Base-by-base conservation (phyloP, 2,329 filamentous ascomycete species). In the Chalaropsis ovoidea region DNA sequence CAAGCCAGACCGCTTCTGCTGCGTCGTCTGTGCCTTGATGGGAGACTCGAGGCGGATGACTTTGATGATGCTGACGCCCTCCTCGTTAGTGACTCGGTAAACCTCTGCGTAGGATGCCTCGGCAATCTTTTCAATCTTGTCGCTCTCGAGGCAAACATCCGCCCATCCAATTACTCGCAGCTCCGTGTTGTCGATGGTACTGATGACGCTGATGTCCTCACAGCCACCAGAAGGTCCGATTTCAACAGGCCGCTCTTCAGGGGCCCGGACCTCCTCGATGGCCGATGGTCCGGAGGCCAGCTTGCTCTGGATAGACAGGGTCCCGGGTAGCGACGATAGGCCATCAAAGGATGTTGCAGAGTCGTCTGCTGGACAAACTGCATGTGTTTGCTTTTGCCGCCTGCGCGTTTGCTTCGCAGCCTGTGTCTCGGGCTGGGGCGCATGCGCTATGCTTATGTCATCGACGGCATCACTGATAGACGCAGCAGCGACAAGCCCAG, bases 91-190 rank as follows among this genome's bases (percentile, higher is more conserved):
- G 69, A 86, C 78, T 10, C 83, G 82, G 70, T 86, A 87, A 10
- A 87, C 83, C 71, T 87, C 84, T 5, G 84, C 83, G 69, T 82
- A 87, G 1, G 84, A 86, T 4, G 84, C 84, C 71, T 87, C 84
- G 10, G 84, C 84, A 62, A 87, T 86, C 73, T 87, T 87, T 54
- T 78, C 77, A 61, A 86, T 82, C 43, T 73, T 73, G 70, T 82
- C 79, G 17, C 77, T 78, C 0, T 76, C 74, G 0, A 80, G 79
- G 61, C 83, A 83, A 39, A 86, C 76, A 63, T 86, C 82, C 39
- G 77, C 73, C 84, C 84, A 87, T 0, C 77, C 76, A 49, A 85
- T 73, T 4, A 78, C 70, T 2, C 78, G 77, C 17, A 82, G 72
- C 41, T 65, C 62, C 8, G 52, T 67, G 45, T 65, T 56, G 3